A percentile compares a stretch with the other conserved stretches of the same genome.
These are phyloP conservation scores for Gracilaria domingensis DNA, from an alignment of 23 red algal genomes.

Conservation along the genomic window DNA sequence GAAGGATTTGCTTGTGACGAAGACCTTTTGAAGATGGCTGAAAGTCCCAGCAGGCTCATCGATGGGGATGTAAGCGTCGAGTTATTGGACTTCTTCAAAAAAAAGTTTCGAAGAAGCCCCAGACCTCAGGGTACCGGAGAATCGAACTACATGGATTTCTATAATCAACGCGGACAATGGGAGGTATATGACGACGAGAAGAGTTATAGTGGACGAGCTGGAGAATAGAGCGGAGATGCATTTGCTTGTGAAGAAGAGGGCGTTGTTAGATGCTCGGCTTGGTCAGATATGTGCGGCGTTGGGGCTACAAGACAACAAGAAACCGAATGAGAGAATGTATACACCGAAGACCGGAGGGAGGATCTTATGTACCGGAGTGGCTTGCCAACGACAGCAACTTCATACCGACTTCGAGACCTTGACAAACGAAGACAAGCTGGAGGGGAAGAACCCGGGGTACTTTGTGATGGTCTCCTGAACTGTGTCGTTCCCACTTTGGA, in stretches of 20 bases:
- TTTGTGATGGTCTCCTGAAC: conserved; percentile 31
- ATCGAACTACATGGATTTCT: neutral
- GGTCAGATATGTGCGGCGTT: neutral
- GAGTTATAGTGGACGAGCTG: neutral
- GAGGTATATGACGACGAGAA: neutral
- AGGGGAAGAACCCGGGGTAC: conserved; percentile 25
- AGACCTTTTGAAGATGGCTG: neutral
- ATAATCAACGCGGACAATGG: neutral
- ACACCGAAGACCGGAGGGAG: conserved; percentile 7
- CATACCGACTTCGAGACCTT: conserved; percentile 23
- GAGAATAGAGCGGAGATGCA: neutral
- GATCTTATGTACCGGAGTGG: neutral
- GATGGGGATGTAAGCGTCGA: neutral
- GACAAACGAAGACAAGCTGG: neutral
- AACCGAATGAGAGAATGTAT: neutral
- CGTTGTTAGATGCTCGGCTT: neutral
- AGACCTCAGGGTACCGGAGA: neutral
- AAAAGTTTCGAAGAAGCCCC: neutral
- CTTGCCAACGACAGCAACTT: neutral
- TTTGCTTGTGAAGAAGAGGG: neutral
- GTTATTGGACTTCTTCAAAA: neutral
- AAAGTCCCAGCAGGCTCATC: neutral
- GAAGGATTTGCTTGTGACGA: neutral
- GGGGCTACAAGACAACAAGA: neutral
- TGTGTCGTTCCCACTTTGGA: conserved; percentile 2